These are phyloP conservation scores for Coccomyxa subellipsoidea DNA, from an alignment of 163 green algal species.

Conservation along the genomic window DNA sequence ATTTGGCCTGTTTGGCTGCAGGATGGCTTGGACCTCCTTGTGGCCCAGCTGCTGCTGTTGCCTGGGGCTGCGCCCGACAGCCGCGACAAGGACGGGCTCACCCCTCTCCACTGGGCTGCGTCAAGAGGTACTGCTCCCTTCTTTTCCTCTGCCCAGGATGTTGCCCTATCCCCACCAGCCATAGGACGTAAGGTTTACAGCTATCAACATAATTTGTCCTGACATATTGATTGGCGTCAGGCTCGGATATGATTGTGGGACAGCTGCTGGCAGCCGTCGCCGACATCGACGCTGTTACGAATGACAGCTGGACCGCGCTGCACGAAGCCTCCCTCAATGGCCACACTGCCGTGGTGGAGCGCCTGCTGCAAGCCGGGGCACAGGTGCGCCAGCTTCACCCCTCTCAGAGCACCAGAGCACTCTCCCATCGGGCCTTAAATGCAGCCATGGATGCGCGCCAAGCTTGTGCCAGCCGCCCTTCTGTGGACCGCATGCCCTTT, in stretches of 20 bases:
- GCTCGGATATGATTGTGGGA: slow-evolving; percentile 30
- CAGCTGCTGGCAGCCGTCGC: slow-evolving; percentile 45
- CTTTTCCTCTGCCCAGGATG: not conserved
- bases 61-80: slow-evolving; percentile 20
- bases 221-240: not conserved
- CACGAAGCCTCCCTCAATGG: slow-evolving; percentile 45
- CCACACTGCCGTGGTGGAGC: slow-evolving; percentile 24
- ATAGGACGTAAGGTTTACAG: too few relatives aligned
- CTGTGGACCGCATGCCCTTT: too few relatives aligned
- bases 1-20: not conserved
- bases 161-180: too few relatives aligned
- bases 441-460: too few relatives aligned
- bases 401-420: too few relatives aligned
- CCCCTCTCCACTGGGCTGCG: slow-evolving; percentile 54
- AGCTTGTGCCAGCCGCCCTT: too few relatives aligned
- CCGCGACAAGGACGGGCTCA: slow-evolving; percentile 54
- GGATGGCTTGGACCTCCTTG: slow-evolving; percentile 30
- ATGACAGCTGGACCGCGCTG: slow-evolving; percentile 45
- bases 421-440: too few relatives aligned
- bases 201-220: slow-evolving; percentile 1
- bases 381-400: slow-evolving; percentile 19
- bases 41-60: slow-evolving; percentile 32
- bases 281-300: slow-evolving; percentile 31
- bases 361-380: slow-evolving; percentile 38
- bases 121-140: slow-evolving; percentile 19